phyloP scores from a whole-genome alignment of 805 yeast species.

The Metschnikowia orientalis region DNA sequence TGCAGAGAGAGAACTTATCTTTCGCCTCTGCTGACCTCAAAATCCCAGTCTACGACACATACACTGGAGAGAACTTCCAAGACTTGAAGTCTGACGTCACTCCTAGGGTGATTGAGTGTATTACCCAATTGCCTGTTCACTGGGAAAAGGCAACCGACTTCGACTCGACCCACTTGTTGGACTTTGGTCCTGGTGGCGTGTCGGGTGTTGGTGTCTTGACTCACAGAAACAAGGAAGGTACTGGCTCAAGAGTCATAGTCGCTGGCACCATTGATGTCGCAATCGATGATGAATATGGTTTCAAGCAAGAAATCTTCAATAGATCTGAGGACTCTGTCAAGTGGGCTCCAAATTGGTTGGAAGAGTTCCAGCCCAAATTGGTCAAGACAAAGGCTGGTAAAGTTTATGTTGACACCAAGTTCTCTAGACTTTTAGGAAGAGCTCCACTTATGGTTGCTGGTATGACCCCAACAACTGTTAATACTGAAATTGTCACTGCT shows the following conservation, averaged over 20 bases:
- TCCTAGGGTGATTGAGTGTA: slow-evolving; percentile 71
- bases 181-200: slow-evolving; percentile 98
- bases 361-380: slow-evolving; percentile 81
- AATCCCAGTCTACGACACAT: slow-evolving; percentile 91
- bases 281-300: slow-evolving; percentile 83
- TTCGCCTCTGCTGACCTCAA: slow-evolving; percentile 53
- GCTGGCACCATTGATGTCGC: slow-evolving; percentile 81
- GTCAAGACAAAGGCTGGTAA: slow-evolving; percentile 66
- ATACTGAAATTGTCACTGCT: slow-evolving; percentile 90
- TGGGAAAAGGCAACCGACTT: slow-evolving; percentile 91
- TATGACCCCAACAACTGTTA: slow-evolving; percentile 98
- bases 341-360: slow-evolving; percentile 87
- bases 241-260: slow-evolving; percentile 90
- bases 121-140: slow-evolving; percentile 83
- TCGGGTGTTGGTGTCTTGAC: slow-evolving; percentile 95
- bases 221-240: slow-evolving; percentile 97
- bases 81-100: slow-evolving; percentile 41
- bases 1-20: slow-evolving; percentile 47
- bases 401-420: slow-evolving; percentile 87
- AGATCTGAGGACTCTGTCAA: slow-evolving; percentile 59
- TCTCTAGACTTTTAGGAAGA: slow-evolving; percentile 85
- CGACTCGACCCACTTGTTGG: slow-evolving; percentile 81
- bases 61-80: slow-evolving; percentile 75
- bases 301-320: slow-evolving; percentile 91
- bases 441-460: slow-evolving; percentile 98